A percentile compares a stretch with the other conserved stretches of the same genome.
Conservation (phyloP, 2,329 filamentous ascomycete genomes). For the Paraphoma sp. region DNA sequence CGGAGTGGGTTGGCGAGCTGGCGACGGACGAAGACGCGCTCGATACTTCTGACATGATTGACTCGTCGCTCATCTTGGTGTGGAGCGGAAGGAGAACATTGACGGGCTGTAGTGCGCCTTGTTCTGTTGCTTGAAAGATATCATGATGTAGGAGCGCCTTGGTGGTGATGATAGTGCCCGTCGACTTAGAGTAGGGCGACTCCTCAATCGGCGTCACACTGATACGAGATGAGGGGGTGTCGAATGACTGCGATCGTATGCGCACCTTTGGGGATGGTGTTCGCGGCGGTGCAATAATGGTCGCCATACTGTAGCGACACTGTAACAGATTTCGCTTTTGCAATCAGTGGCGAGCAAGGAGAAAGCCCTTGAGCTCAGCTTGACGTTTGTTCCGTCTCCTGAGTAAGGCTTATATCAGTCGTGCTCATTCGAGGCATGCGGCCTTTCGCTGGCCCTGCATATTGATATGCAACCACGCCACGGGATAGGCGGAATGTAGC, state of each 20-base stretch:
- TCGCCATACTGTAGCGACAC: slow-evolving; percentile 24
- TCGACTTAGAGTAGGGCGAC: slow-evolving; percentile 45
- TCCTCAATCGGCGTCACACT: slow-evolving; percentile 40
- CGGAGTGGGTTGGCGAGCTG: slow-evolving; percentile 34
- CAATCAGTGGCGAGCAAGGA: background rate
- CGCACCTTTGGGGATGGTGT: slow-evolving; percentile 46
- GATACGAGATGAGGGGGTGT: slow-evolving; percentile 41
- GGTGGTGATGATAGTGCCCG: slow-evolving; percentile 30
- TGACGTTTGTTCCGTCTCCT: background rate
- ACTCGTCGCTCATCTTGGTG: slow-evolving; percentile 43
- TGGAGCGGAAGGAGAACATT: slow-evolving; percentile 30
- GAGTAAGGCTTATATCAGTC: slow-evolving; percentile 27
- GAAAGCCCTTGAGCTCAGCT: slow-evolving; percentile 16
- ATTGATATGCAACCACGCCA: slow-evolving; percentile 31
- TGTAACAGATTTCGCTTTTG: background rate
- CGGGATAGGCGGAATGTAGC: slow-evolving; percentile 4
- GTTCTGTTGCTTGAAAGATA: slow-evolving; percentile 23
- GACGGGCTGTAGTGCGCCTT: slow-evolving; percentile 12
- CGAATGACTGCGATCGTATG: slow-evolving; percentile 46
- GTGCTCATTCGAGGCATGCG: slow-evolving; percentile 13
- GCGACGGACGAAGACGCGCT: slow-evolving; percentile 26
- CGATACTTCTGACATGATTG: slow-evolving; percentile 31
- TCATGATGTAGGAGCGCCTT: slow-evolving; percentile 26
- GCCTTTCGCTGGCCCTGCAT: slow-evolving; percentile 39
- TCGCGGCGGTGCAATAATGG: slow-evolving; percentile 30